Conservation (phyloP, 2,329 filamentous ascomycete species). For the Ophiostoma angusticollis region DNA sequence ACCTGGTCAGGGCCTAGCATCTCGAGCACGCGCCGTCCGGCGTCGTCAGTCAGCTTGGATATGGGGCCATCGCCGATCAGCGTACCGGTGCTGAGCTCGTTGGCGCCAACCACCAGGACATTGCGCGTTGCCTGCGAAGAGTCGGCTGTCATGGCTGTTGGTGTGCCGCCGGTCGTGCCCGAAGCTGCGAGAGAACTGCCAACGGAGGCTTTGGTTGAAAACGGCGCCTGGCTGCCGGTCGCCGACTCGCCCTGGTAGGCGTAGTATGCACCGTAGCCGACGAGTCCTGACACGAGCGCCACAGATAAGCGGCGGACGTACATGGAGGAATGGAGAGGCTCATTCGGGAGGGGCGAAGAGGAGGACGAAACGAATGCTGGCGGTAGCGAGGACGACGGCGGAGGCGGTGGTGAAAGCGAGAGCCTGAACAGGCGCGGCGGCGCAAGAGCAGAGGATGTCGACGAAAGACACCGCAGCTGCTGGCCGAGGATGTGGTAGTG, state of each 20-base stretch:
- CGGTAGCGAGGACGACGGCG: no score
- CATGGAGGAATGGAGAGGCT: constrained; percentile 57
- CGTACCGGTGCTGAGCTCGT: constrained; percentile 78
- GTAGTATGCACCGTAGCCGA: constrained; percentile 68
- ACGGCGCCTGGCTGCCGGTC: neutral
- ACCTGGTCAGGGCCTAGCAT: constrained; percentile 96
- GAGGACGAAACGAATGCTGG: no score
- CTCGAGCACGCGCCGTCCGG: constrained; percentile 75
- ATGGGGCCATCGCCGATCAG: constrained; percentile 77
- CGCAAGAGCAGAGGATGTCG: constrained; percentile 12
- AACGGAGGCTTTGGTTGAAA: constrained; percentile 6
- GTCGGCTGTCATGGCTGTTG: neutral
- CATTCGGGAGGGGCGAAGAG: constrained; percentile 16
- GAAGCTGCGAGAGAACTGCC: constrained; percentile 13
- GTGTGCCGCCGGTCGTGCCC: neutral
- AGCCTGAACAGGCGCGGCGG: no score
- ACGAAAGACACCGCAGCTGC: constrained; percentile 29
- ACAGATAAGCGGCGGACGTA: constrained; percentile 56
- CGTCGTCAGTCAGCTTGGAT: constrained; percentile 75
- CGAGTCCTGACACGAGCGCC: constrained; percentile 55
- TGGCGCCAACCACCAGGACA: constrained; percentile 78
- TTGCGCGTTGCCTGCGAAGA: constrained; percentile 34
- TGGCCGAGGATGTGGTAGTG: constrained; percentile 7
- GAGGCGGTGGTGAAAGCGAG: constrained; percentile 9
- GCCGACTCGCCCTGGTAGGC: constrained; percentile 39